Percentiles rank a stretch among this genome's conserved stretches.
Conservation (phyloP, 2,329 filamentous ascomycete genomes). For the Alternaria dauci region DNA sequence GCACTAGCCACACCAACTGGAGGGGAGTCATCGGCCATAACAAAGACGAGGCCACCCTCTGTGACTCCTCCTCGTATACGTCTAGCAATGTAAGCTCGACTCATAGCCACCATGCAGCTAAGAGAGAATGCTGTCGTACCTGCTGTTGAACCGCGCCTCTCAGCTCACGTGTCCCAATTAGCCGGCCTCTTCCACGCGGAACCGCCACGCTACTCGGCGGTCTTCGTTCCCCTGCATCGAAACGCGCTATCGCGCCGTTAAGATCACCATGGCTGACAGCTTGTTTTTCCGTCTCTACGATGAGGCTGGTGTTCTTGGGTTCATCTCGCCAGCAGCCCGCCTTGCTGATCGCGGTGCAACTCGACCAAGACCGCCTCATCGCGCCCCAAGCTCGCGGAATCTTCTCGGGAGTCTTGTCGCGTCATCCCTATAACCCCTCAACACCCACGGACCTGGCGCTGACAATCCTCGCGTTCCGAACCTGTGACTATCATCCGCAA, state of each 20-base stretch:
- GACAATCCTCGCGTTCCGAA: slow-evolving; percentile 3
- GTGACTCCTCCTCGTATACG: slow-evolving; percentile 4
- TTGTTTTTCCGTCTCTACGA: neutral
- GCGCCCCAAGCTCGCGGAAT: slow-evolving; percentile 5
- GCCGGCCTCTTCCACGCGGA: neutral
- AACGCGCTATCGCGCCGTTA: slow-evolving; percentile 7
- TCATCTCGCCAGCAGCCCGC: neutral
- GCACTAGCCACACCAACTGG: slow-evolving; percentile 14
- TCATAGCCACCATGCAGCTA: neutral
- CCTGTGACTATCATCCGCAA: slow-evolving; percentile 13
- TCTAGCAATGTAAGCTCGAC: neutral
- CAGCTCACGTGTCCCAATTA: neutral
- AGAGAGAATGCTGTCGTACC: neutral
- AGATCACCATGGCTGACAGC: neutral
- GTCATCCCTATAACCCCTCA: slow-evolving; percentile 7
- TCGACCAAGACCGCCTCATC: slow-evolving; percentile 2
- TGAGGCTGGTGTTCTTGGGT: neutral
- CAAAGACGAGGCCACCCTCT: neutral
- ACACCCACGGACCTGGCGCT: slow-evolving; percentile 11
- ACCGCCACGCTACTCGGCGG: slow-evolving; percentile 7
- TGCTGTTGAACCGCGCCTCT: neutral
- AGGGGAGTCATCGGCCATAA: neutral
- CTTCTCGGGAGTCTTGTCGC: slow-evolving; percentile 15
- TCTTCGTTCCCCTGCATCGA: slow-evolving; percentile 10
- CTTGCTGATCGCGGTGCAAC: slow-evolving; percentile 4